phyloP scores from a whole-genome alignment of 192 early-diverging fungal species.

The Umbelopsis sp. region DNA sequence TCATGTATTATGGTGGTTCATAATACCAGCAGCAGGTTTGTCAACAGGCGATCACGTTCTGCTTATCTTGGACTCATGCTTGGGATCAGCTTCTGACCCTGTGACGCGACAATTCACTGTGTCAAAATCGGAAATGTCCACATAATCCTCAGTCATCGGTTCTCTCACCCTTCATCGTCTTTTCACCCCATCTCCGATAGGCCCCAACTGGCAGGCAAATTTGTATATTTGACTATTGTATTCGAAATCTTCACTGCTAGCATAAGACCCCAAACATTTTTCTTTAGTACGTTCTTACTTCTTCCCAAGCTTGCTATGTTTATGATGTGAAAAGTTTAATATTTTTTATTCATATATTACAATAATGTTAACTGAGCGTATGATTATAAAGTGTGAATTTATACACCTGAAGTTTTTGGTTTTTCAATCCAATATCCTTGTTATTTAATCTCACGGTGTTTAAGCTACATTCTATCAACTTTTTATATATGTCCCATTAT shows the following conservation, averaged over 20 bases:
- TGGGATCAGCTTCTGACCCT: background rate
- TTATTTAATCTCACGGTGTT: background rate
- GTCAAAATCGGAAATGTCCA: background rate
- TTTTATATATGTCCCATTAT: no score
- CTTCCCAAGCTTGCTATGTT: no score
- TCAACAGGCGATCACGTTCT: slow-evolving; percentile 22
- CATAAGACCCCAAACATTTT: no score
- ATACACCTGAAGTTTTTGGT: background rate
- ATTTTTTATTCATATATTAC: no score
- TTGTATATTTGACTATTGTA: no score
- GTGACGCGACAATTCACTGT: background rate
- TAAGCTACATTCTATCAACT: background rate
- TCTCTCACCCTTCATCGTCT: background rate
- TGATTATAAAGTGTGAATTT: no score
- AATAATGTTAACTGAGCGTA: no score
- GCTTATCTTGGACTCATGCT: slow-evolving; percentile 18
- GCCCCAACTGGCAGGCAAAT: background rate
- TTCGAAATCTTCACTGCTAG: no score
- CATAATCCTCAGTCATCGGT: slow-evolving; percentile 1
- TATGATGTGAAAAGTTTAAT: no score
- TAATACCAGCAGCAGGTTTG: slow-evolving; percentile 19
- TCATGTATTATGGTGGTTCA: background rate
- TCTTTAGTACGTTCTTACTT: no score
- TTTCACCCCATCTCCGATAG: background rate
- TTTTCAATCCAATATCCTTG: background rate